phyloP scores from a whole-genome alignment of 31 red algal genomes.

The Odonthalia washingtoniensis region DNA sequence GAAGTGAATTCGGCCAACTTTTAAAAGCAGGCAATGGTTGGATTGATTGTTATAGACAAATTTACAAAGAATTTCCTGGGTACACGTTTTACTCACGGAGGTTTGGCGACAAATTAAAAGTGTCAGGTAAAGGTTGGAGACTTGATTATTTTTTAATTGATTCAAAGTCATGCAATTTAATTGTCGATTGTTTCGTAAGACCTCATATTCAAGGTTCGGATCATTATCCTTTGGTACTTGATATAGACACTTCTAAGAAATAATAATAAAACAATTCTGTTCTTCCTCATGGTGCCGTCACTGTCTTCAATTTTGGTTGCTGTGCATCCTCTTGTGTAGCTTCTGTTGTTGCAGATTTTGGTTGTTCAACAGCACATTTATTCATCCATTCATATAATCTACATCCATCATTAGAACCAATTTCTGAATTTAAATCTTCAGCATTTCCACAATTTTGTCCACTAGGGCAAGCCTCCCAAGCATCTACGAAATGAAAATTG shows the following conservation, averaged over 20 bases:
- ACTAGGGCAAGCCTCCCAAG: neutral
- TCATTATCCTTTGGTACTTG: constrained; percentile 70
- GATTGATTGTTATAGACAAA: constrained; percentile 54
- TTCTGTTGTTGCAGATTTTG: too few species aligned
- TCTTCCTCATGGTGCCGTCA: too few species aligned
- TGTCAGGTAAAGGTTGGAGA: constrained; percentile 83
- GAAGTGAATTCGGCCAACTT: constrained; percentile 67
- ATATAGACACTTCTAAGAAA: constrained; percentile 24
- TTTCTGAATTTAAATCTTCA: too few species aligned
- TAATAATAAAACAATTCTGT: neutral
- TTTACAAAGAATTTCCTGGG: constrained; percentile 33
- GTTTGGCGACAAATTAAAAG: constrained; percentile 52
- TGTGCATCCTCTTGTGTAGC: too few species aligned
- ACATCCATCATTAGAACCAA: neutral
- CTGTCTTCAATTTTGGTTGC: too few species aligned
- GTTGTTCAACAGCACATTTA: too few species aligned
- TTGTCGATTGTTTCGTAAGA: constrained; percentile 55
- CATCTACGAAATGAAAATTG: constrained; percentile 50
- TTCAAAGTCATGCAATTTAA: constrained; percentile 2
- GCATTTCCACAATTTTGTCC: too few species aligned
- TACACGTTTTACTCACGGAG: constrained; percentile 82
- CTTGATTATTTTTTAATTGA: constrained; percentile 86
- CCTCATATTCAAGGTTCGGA: constrained; percentile 57
- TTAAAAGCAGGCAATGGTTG: constrained; percentile 44
- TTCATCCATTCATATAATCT: neutral